Conservation (phyloP, 129 eudicot genomes). For the Pseudognaphalium luteoalbum region DNA sequence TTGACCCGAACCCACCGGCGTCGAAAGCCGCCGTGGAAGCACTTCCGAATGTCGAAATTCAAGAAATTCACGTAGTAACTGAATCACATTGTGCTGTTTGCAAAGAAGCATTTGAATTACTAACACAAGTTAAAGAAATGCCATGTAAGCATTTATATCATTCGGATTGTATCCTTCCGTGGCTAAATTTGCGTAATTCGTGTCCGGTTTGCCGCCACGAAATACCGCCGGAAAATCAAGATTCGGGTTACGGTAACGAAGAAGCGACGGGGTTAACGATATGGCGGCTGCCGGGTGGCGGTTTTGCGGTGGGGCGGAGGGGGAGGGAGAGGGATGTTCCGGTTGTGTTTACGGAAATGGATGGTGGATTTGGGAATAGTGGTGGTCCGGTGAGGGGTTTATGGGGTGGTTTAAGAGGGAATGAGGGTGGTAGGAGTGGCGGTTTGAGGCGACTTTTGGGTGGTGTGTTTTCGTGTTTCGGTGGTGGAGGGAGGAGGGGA, state of each 20-base stretch:
- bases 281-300: conserved; percentile 97
- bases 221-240: conserved; percentile 52
- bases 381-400: conserved; percentile 60
- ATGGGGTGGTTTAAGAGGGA: conserved; percentile 63
- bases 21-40: conserved; percentile 84
- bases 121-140: conserved; percentile 67
- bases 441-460: conserved; percentile 59
- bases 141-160: conserved; percentile 95
- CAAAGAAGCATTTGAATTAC: conserved; percentile 75
- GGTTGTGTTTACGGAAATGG: conserved; percentile 80
- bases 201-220: conserved; percentile 97
- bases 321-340: conserved; percentile 83
- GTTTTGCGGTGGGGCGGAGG: conserved; percentile 96
- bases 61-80: conserved; percentile 37
- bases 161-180: conserved; percentile 80
- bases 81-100: conserved; percentile 85
- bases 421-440: conserved; percentile 45
- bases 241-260: conserved; percentile 24
- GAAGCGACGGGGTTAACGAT: conserved; percentile 72
- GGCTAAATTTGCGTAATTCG: conserved; percentile 82
- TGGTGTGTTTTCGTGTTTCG: conserved; percentile 70
- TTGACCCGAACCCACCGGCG: conserved; percentile 70
- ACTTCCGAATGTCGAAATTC: conserved; percentile 56
- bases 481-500: conserved; percentile 43
- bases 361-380: conserved; percentile 58